Evolutionary conservation across 805 yeast species (phyloP).

Genomic region (Lipomyces yamadae): DNA sequence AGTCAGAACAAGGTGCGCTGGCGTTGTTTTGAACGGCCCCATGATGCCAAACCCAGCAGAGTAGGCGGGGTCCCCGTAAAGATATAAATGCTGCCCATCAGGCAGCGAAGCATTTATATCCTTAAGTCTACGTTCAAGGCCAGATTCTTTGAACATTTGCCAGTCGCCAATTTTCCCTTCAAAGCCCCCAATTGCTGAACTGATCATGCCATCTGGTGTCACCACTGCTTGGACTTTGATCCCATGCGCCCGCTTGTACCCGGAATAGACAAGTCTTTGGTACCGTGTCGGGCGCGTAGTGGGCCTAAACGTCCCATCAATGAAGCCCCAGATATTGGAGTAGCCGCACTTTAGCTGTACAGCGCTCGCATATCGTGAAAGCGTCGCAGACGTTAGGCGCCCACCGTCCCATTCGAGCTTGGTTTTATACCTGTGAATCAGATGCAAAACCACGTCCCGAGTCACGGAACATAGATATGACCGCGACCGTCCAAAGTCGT

Average conservation of each 20-base stretch:
- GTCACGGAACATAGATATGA: too few relatives aligned
- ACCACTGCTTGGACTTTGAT: not conserved
- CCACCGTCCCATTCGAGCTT: too few relatives aligned
- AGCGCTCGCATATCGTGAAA: too few relatives aligned
- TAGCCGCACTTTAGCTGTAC: too few relatives aligned
- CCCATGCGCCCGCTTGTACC: not conserved
- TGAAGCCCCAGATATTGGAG: not conserved
- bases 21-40: conserved; percentile 5
- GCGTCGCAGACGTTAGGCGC: too few relatives aligned
- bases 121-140: not conserved
- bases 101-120: not conserved
- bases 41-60: conserved; percentile 3
- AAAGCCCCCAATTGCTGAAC: not conserved
- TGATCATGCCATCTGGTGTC: conserved; percentile 4
- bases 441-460: too few relatives aligned
- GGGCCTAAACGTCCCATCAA: not conserved
- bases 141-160: not conserved
- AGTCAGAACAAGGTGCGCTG: conserved; percentile 4
- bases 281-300: conserved; percentile 3
- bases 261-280: conserved; percentile 5
- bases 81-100: not conserved
- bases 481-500: too few relatives aligned
- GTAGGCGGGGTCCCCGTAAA: conserved; percentile 3
- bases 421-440: too few relatives aligned
- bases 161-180: conserved; percentile 6